A percentile compares a stretch with the other conserved stretches of the same genome.
These are phyloP conservation scores for Crithidia brevicula DNA, from an alignment of 208 protist genomes.

Conservation along the genomic window DNA sequence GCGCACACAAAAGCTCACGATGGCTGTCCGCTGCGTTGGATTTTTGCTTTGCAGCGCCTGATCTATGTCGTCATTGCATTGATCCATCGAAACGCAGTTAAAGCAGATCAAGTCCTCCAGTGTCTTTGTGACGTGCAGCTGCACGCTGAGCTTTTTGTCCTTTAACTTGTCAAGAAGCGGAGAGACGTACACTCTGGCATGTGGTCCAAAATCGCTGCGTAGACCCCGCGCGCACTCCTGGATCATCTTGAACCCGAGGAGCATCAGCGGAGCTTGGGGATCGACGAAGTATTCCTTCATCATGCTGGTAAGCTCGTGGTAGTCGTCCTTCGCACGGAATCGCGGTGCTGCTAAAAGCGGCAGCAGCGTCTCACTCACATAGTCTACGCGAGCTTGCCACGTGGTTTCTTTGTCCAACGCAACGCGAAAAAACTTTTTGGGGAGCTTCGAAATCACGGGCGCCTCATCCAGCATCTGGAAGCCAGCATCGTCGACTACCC, in stretches of 20 bases:
- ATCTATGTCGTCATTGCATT: slow-evolving; percentile 87
- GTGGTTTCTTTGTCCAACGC: slow-evolving; percentile 73
- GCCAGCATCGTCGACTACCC: slow-evolving; percentile 48
- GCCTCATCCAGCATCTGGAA: slow-evolving; percentile 70
- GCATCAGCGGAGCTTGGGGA: slow-evolving; percentile 85
- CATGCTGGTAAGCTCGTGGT: slow-evolving; percentile 80
- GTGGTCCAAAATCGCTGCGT: slow-evolving; percentile 51
- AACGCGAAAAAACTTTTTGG: slow-evolving; percentile 73
- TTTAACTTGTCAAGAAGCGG: slow-evolving; percentile 90
- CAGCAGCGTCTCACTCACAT: slow-evolving; percentile 68
- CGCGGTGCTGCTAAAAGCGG: slow-evolving; percentile 67
- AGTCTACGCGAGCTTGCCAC: slow-evolving; percentile 79
- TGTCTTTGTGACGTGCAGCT: slow-evolving; percentile 78
- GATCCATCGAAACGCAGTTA: slow-evolving; percentile 81
- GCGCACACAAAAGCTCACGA: slow-evolving; percentile 68
- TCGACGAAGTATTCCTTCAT: slow-evolving; percentile 78
- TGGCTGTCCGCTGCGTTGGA: slow-evolving; percentile 72
- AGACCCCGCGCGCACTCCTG: slow-evolving; percentile 78
- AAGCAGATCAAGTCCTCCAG: slow-evolving; percentile 78
- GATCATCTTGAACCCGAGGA: slow-evolving; percentile 85
- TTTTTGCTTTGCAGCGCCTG: slow-evolving; percentile 74
- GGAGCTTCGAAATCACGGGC: slow-evolving; percentile 62
- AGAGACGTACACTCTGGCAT: slow-evolving; percentile 53
- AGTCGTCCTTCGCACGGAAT: slow-evolving; percentile 78
- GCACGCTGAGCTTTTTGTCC: slow-evolving; percentile 89